Evolutionary conservation across 768 basidiomycete species (phyloP).

Genomic region (Panaeolus cyanescens): DNA sequence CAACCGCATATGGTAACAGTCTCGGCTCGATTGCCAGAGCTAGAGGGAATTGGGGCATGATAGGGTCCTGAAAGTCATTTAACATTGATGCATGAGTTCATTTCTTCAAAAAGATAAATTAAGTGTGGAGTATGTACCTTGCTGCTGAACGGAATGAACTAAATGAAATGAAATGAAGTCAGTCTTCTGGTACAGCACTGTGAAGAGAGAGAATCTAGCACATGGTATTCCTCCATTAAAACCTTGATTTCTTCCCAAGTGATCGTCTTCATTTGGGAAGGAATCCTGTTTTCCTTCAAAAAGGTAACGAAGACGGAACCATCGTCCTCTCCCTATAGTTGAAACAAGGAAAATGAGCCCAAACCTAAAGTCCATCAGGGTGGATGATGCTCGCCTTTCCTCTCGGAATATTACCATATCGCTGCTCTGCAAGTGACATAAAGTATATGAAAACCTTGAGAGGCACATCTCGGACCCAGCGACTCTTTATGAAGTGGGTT

Average conservation of each 20-base stretch:
- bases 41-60: constrained; percentile 77
- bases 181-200: constrained; percentile 7
- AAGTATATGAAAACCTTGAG: constrained; percentile 66
- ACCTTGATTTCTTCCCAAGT: constrained; percentile 67
- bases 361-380: not conserved
- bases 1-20: constrained; percentile 67
- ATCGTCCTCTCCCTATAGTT: constrained; percentile 66
- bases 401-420: constrained; percentile 66
- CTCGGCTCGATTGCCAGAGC: constrained; percentile 78
- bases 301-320: constrained; percentile 65
- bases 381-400: constrained; percentile 44
- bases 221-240: constrained; percentile 71
- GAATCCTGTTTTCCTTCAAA: constrained; percentile 69
- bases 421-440: constrained; percentile 54
- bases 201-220: constrained; percentile 29
- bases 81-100: constrained; percentile 8
- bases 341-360: not conserved
- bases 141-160: constrained; percentile 81
- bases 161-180: constrained; percentile 16
- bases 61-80: constrained; percentile 55
- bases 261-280: constrained; percentile 56
- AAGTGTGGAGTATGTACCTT: constrained; percentile 45
- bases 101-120: constrained; percentile 11
- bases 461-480: constrained; percentile 70
- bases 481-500: constrained; percentile 72